Base-by-base conservation (phyloP, 768 basidiomycete genomes). In the Tricholoma flavovirens region DNA sequence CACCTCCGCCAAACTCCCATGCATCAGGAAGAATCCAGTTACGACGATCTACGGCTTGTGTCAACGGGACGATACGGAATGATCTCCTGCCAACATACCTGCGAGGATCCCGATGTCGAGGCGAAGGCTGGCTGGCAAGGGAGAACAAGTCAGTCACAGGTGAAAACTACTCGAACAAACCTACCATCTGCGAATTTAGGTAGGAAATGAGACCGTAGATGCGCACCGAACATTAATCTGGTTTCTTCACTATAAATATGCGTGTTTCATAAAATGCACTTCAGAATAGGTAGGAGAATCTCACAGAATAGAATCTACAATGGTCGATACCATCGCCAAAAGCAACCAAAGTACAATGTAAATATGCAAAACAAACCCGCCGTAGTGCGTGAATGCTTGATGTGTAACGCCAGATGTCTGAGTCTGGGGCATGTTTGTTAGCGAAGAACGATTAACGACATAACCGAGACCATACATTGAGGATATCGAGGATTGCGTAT, bases 151-250 rank as follows among this genome's bases (percentile, higher is more conserved):
- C 4, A 26, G 2, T 26, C 15, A 9, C 10, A 29, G 15, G 15
- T 11, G 15, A 12, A 6, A 46, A n/a, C 3, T 1, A 6, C 14
- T 15, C 12, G 6, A 15, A 29, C n/a, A 48, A 4, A 29, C 42
- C 11, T 53, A 76, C 78, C 74, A 63, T 63, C 57, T 14, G 71
- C 74, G 2, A 79, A 57, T 26, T 62, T 64, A 0, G 78, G 79
- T 12, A 75, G 58, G 54, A 76, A 76, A 56, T 75, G 62, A 3
- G 67, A 63, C 42, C 75, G 70, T 3, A 78, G 64, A 40, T 69
- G 65, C 1, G 67, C 73, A 12, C 55, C 60, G 26, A 75, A 42
- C 49, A 50, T 15, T 55, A 68, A 51, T 42, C 57, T 56, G 21
- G 58, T 54, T 62, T 70, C 60, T 15, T 54, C 51, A 30, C 60